Percentiles rank a stretch among this genome's conserved stretches.
Evolutionary conservation across 2,329 filamentous ascomycete genomes (phyloP).

Genomic region (Stagonosporopsis chrysanthemi): DNA sequence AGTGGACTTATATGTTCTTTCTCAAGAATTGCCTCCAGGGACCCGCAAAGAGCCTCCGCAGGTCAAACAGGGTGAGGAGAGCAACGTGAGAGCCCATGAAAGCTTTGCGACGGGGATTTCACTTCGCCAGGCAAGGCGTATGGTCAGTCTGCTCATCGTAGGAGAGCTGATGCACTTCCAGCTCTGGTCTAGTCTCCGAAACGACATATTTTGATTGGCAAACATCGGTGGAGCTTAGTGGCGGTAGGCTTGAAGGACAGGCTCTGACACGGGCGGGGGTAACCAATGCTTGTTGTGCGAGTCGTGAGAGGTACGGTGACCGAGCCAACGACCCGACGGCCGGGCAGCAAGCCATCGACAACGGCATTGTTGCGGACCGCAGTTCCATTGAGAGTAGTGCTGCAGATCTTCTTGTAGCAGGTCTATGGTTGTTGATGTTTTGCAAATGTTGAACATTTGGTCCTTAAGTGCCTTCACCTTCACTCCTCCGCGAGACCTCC

Average conservation of each 20-base stretch:
- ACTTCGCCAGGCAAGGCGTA: slow-evolving; percentile 21
- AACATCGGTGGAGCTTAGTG: slow-evolving; percentile 10
- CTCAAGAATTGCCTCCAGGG: background rate
- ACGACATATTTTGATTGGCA: slow-evolving; percentile 22
- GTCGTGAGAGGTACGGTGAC: slow-evolving; percentile 14
- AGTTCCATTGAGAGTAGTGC: background rate
- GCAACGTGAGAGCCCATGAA: slow-evolving; percentile 28
- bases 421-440: background rate
- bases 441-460: background rate
- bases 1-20: slow-evolving; percentile 25
- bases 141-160: slow-evolving; percentile 8
- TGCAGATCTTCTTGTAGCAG: background rate
- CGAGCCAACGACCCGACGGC: slow-evolving; percentile 8
- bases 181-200: slow-evolving; percentile 30
- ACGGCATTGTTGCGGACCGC: slow-evolving; percentile 5
- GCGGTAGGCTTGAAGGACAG: slow-evolving; percentile 21
- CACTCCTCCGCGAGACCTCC: slow-evolving; percentile 32
- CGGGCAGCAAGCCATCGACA: slow-evolving; percentile 5
- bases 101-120: slow-evolving; percentile 28
- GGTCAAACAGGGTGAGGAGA: slow-evolving; percentile 13
- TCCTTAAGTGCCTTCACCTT: background rate
- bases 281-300: slow-evolving; percentile 29
- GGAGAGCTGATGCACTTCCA: slow-evolving; percentile 26
- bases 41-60: slow-evolving; percentile 12
- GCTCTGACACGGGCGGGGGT: slow-evolving; percentile 29